Evolutionary conservation across 495 filamentous ascomycete species (phyloP), one percentile per base, ranked within the genome.

Genomic region (Neurospora sp.): DNA sequence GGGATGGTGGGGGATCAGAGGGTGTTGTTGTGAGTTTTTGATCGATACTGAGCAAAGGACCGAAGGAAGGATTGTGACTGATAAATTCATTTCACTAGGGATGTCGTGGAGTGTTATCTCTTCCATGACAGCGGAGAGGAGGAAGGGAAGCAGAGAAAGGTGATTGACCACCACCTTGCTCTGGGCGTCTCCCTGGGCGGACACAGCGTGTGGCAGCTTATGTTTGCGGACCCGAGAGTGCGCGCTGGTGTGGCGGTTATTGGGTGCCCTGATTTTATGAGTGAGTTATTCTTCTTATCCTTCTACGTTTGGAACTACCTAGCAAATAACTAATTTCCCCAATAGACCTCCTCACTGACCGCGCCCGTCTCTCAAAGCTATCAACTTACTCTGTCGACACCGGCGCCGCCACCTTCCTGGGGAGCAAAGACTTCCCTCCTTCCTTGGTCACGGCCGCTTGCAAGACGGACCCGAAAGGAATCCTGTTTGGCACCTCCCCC

Each of bases 151-250:
- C 37, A 61, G 59, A 45, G 75, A 72, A 82, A 81, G 45, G 76
- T 71, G n/a, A 88, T 97, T 71, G 85, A 88, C 40, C 87, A 90
- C 39, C 88, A 98, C 76, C 75, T 97, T 20, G 90, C 91, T 3
- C 82, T 96, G 7, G 96, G 96, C 1, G 85, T 97, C 16, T 94
- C 92, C 6, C 85, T 98, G 0, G 96, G 96, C 9, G 96, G 93
- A 4, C 96, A 99, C 78, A 90, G 92, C 27, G 91, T 91, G 1
- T 99, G 95, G 91, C 90, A 94, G 76, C 84, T 90, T 12, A 79
- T 97, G 44, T 85, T 97, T 53, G 88, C 90, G 44, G 94, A 97
- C 35, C 88, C 91, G 39, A 86, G 94, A 71, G 86, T 98, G 48
- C 89, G 84, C 9, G 89, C 93, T 4, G 94, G 87, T 0, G 88